phyloP scores from a whole-genome alignment of 2,329 filamentous ascomycete genomes.

The Fusarium humuli region DNA sequence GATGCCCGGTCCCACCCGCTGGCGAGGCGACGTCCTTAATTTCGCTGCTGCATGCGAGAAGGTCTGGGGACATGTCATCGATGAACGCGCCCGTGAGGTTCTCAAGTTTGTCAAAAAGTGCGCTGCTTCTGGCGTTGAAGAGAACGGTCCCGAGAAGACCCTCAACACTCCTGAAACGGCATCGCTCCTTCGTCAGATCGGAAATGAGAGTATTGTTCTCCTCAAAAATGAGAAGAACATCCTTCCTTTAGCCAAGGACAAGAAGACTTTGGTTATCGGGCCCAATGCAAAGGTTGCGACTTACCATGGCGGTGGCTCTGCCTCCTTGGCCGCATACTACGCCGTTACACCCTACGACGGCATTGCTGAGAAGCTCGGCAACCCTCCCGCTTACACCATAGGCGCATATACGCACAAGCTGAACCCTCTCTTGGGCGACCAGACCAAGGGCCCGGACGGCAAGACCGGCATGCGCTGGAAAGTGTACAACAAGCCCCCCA shows the following conservation, averaged over 20 bases:
- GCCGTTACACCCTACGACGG: conserved; percentile 79
- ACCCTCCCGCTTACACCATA: conserved; percentile 63
- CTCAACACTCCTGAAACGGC: conserved; percentile 72
- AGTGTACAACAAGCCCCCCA: conserved; percentile 70
- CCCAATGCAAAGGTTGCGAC: conserved; percentile 68
- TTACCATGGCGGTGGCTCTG: conserved; percentile 74
- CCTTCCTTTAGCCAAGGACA: conserved; percentile 72
- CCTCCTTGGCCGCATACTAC: conserved; percentile 70
- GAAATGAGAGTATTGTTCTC: conserved; percentile 77
- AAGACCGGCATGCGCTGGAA: conserved; percentile 70
- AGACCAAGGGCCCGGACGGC: conserved; percentile 64
- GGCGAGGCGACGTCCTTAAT: conserved; percentile 63
- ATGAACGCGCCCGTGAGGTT: conserved; percentile 68
- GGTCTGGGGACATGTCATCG: conserved; percentile 64
- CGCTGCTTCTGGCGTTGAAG: conserved; percentile 64
- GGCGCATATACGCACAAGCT: conserved; percentile 74
- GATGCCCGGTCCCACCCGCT: conserved; percentile 68
- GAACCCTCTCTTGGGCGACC: conserved; percentile 67
- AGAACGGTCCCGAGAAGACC: conserved; percentile 64
- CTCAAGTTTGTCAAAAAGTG: conserved; percentile 70
- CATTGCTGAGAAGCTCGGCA: conserved; percentile 66
- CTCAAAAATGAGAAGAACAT: conserved; percentile 76
- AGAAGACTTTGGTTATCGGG: conserved; percentile 68
- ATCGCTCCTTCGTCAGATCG: conserved; percentile 72
- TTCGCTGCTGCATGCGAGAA: conserved; percentile 68